Base-by-base conservation (phyloP, 2,329 filamentous ascomycete genomes). In the Cladosporium sp. region DNA sequence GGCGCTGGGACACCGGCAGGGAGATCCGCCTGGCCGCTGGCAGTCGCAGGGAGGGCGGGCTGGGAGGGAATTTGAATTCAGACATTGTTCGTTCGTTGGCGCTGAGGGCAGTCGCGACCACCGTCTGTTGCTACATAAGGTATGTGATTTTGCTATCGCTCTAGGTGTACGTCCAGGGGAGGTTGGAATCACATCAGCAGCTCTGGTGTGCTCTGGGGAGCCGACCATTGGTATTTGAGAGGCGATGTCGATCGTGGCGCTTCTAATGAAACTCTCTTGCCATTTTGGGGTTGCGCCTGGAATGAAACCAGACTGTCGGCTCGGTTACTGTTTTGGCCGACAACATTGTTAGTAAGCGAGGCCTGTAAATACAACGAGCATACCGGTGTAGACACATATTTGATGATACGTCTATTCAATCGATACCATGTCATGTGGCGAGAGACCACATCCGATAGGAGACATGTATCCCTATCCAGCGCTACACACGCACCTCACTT, bases 11-110 rank as follows among this genome's bases (percentile, higher is more conserved):
- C 4, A 54, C 49, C 13, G 68, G 61, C 13, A 65, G 25, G 2
- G 69, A 64, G 11, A 69, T 68, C 34, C 68, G 67, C 58, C 65
- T 67, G n/a, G 57, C 49, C 23, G 68, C 68, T 59, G 68, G 69
- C 3, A 65, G 49, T 21, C 68, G 66, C 13, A 68, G 43, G 2
- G 65, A 18, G 6, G 28, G 30, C 16, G 34, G 18, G 32, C 32
- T 34, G 7, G 56, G 56, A 4, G 39, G 32, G 23, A 28, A 46
- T 23, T 39, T 39, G 56, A 58, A 28, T 43, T 46, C 32, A 18
- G 56, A 46, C 34, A 46, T 36, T 21, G 5, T 32, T 56, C n/a
- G 39, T 23, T 28, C 28, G 28, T 28, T 28, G 39, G n/a, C n/a
- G 39, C n/a, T 10, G n/a, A 46, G 8, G n/a, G 39, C 39, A 46